Percentiles rank a stretch among this genome's conserved stretches.
Conservation (phyloP, 2,329 filamentous ascomycete species). For the Curvularia sp. region DNA sequence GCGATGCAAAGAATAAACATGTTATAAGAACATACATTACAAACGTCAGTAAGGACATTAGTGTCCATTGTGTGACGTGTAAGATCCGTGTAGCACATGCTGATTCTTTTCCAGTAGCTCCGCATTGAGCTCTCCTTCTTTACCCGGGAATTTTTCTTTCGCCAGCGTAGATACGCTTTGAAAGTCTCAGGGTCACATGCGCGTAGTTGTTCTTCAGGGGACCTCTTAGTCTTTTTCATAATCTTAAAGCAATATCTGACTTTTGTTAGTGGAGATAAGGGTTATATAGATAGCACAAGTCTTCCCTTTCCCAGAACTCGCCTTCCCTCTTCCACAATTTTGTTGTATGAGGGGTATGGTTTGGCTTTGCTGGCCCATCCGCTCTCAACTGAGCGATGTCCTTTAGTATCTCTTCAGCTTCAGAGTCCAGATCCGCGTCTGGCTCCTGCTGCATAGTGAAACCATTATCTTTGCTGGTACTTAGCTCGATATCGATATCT, state of each 20-base stretch:
- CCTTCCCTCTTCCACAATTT: constrained; percentile 29
- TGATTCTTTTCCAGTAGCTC: constrained; percentile 26
- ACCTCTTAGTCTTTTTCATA: constrained; percentile 16
- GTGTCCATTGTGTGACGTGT: constrained; percentile 16
- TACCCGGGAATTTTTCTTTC: constrained; percentile 21
- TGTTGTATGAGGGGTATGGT: constrained; percentile 18
- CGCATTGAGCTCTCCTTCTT: constrained; percentile 25
- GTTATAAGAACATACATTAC: constrained; percentile 23
- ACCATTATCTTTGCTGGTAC: constrained; percentile 8
- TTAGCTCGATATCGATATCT: constrained; percentile 9
- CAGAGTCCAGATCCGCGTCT: constrained; percentile 23
- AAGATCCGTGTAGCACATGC: constrained; percentile 22
- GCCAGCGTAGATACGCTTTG: constrained; percentile 26
- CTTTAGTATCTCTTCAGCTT: constrained; percentile 29
- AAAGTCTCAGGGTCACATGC: constrained; percentile 21
- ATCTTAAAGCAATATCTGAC: constrained; percentile 22
- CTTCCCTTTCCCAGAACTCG: constrained; percentile 25
- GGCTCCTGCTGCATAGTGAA: background rate
- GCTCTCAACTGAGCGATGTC: constrained; percentile 24
- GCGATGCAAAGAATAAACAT: constrained; percentile 10
- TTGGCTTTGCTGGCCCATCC: constrained; percentile 28
- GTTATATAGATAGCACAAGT: background rate
- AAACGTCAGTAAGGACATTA: constrained; percentile 24
- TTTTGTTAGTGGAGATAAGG: background rate
- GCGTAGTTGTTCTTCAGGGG: constrained; percentile 21